These are phyloP conservation scores for Pseudogymnoascus pannorum DNA, from an alignment of 2,329 filamentous ascomycete species.

Conservation along the genomic window DNA sequence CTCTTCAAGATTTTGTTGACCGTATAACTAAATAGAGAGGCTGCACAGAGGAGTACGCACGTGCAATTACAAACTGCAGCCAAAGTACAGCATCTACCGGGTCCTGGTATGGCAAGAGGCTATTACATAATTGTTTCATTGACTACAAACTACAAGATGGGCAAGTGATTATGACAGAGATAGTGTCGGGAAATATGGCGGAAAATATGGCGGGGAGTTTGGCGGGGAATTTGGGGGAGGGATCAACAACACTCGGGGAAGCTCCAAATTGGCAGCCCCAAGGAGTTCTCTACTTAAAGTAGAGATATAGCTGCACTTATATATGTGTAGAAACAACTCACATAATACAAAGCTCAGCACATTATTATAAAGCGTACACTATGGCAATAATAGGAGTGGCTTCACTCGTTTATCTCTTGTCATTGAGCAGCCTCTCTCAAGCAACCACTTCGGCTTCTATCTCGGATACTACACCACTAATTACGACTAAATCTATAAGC, in stretches of 20 bases:
- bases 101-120: too few species aligned
- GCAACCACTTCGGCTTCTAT: not conserved
- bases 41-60: too few species aligned
- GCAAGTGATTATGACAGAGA: not conserved
- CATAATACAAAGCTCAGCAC: not conserved
- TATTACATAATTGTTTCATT: too few species aligned
- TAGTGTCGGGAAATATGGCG: not conserved
- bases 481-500: slow-evolving; percentile 12
- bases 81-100: too few species aligned
- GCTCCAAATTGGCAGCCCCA: not conserved
- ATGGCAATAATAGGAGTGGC: not conserved
- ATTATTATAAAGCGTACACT: not conserved
- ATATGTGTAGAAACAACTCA: not conserved
- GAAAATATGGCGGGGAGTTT: not conserved
- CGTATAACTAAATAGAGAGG: not conserved
- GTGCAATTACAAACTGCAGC: too few species aligned
- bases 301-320: not conserved
- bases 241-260: not conserved
- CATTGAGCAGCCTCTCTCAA: not conserved
- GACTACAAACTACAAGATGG: too few species aligned
- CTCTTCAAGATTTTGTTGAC: not conserved
- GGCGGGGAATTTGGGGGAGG: too few species aligned
- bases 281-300: not conserved
- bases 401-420: not conserved
- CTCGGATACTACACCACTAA: slow-evolving; percentile 12